Percentiles rank a stretch among this genome's conserved stretches.
Conservation (phyloP, 768 basidiomycete species). For the Suillus americanus region DNA sequence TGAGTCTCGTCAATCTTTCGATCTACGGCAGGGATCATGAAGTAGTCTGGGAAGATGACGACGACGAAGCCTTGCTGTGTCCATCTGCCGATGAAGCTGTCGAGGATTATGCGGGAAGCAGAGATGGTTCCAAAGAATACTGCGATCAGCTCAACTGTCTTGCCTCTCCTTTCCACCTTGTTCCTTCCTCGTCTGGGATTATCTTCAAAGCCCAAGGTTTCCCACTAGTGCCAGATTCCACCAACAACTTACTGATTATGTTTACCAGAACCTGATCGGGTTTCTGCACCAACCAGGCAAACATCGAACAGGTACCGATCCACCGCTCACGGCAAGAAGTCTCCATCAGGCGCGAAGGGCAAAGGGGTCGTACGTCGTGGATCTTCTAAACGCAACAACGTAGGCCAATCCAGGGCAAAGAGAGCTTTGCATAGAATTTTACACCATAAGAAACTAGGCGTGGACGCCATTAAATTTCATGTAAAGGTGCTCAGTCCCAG, state of each 20-base stretch:
- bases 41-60: conserved; percentile 27
- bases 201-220: background rate
- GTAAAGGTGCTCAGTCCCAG: background rate
- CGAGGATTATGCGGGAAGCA: background rate
- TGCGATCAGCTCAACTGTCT: background rate
- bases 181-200: background rate
- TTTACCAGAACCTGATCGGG: background rate
- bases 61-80: conserved; percentile 21
- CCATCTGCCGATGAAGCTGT: conserved; percentile 28
- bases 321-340: conserved; percentile 18
- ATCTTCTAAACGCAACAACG: conserved; percentile 26
- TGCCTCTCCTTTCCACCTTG: conserved; percentile 14
- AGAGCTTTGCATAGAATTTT: conserved; percentile 9
- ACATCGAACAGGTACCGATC: conserved; percentile 16
- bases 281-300: background rate
- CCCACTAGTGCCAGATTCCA: background rate
- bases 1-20: conserved; percentile 4
- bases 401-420: conserved; percentile 18
- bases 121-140: background rate
- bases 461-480: background rate
- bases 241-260: background rate
- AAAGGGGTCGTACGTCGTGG: conserved; percentile 26
- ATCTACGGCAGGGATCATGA: conserved; percentile 7
- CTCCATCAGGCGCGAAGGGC: background rate
- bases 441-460: background rate